Evolutionary conservation across 2,329 filamentous ascomycete genomes (phyloP).

Genomic region (Verticillium isaacii): DNA sequence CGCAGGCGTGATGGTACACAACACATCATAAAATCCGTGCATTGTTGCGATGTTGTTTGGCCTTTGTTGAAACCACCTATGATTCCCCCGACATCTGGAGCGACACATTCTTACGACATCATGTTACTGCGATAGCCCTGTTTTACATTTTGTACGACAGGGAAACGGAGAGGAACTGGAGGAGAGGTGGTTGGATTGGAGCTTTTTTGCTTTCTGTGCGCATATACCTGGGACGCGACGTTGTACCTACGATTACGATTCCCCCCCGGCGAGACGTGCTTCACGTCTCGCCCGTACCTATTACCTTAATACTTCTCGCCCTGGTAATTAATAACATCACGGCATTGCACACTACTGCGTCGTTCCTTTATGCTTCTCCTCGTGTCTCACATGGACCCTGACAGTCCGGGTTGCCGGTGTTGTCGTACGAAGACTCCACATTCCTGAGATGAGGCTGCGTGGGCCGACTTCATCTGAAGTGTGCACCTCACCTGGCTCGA

Average conservation of each 20-base stretch:
- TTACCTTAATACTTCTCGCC: constrained; percentile 3
- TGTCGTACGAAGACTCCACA: not conserved
- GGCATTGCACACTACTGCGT: constrained; percentile 10
- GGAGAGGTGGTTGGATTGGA: not conserved
- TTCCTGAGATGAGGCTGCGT: not conserved
- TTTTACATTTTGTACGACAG: not conserved
- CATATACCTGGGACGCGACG: not conserved
- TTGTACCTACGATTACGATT: constrained; percentile 5
- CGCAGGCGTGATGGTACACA: constrained; percentile 3
- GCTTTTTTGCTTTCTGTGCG: not conserved
- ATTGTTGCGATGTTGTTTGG: constrained; percentile 12
- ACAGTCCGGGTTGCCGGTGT: not conserved
- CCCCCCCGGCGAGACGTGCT: not conserved
- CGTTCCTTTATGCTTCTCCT: not conserved
- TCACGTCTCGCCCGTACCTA: constrained; percentile 2
- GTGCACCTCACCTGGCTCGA: not conserved
- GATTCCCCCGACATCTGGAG: constrained; percentile 7
- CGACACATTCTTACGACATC: constrained; percentile 1
- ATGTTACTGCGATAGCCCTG: not conserved
- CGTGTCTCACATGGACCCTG: not conserved
- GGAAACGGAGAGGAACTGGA: not conserved
- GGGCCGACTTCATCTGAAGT: not conserved
- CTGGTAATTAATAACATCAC: constrained; percentile 5
- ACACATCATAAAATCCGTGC: constrained; percentile 5
- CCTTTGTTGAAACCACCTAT: constrained; percentile 5